Evolutionary conservation across 1,284 basidiomycete genomes (phyloP).

Genomic region (Naganishia albida): DNA sequence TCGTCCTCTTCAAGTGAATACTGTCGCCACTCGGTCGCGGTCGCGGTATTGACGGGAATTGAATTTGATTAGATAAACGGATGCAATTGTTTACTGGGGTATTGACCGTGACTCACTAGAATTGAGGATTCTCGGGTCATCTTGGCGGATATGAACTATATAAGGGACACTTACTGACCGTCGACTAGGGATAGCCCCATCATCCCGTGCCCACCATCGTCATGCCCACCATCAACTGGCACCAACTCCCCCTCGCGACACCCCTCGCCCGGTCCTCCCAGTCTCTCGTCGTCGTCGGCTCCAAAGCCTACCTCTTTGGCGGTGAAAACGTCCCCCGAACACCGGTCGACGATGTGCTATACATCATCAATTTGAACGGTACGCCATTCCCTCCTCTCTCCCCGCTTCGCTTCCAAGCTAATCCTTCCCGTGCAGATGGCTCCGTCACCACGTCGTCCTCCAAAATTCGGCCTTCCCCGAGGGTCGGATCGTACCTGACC

Average conservation of each 20-base stretch:
- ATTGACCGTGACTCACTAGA: background rate
- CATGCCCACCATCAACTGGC: conserved; percentile 8
- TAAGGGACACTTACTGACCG: background rate
- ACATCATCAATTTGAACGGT: conserved; percentile 36
- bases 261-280: conserved; percentile 34
- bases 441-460: conserved; percentile 18
- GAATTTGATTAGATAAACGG: conserved; percentile 1
- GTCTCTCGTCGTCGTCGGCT: conserved; percentile 29
- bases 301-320: conserved; percentile 40
- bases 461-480: conserved; percentile 30
- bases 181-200: background rate
- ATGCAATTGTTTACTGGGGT: background rate
- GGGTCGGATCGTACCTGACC: conserved; percentile 41
- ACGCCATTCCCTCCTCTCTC: background rate
- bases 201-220: background rate
- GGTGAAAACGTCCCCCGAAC: conserved; percentile 44
- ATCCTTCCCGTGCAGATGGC: background rate
- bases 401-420: background rate
- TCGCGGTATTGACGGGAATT: background rate
- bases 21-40: no score
- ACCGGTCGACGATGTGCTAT: conserved; percentile 41
- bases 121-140: background rate
- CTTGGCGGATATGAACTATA: background rate
- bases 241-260: background rate
- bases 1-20: no score